Evolutionary conservation across 805 yeast genomes (phyloP), one percentile per base, ranked within the genome.

Genomic region (Tetrapisispora taiwanensis): DNA sequence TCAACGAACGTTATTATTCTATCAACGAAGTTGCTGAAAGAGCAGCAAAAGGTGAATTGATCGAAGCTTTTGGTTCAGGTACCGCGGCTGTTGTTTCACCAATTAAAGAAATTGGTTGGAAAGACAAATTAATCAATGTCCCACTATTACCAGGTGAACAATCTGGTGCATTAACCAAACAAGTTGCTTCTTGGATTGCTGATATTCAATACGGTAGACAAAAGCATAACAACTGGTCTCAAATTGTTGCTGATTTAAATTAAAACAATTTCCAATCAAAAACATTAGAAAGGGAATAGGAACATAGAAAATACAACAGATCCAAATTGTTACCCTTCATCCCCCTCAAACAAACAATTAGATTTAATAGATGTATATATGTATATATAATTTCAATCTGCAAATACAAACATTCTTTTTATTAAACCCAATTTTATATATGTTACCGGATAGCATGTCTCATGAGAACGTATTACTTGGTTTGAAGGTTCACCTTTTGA

Each of bases 71-170:
- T 58, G 97, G 97, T 55, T 72, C 95, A n/a, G 97, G 97, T 58
- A 90, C 97, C 44, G 97, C 97, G 46, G 97, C 97, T 30, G 79
- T 89, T 61, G 97, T 90, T 36, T 79, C 95, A 33, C 97, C 97
- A 52, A 87, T 90, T 58, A 78, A 82, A 65, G 83, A 75, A 55
- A 86, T 90, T 58, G 88, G 87, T 46, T 90, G 79, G 78, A 71
- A 74, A 46, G 90, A 81, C 39, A 63, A 78, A 57, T 73, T 73
- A 45, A 86, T 90, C 52, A 50, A 67, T 5, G 87, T 90, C 36
- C 97, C 97, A 46, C 66, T 85, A 50, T 75, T 79, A 46, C 77
- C 74, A 46, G 95, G 94, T 49, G 78, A 82, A 63, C 81, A 87
- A 61, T 69, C 73, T 36, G 95, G 95, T 59, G 77, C 73, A 47